Percentiles rank a stretch among this genome's conserved stretches.
Conservation (phyloP, 495 filamentous ascomycete genomes). For the Neurospora sublineolata region DNA sequence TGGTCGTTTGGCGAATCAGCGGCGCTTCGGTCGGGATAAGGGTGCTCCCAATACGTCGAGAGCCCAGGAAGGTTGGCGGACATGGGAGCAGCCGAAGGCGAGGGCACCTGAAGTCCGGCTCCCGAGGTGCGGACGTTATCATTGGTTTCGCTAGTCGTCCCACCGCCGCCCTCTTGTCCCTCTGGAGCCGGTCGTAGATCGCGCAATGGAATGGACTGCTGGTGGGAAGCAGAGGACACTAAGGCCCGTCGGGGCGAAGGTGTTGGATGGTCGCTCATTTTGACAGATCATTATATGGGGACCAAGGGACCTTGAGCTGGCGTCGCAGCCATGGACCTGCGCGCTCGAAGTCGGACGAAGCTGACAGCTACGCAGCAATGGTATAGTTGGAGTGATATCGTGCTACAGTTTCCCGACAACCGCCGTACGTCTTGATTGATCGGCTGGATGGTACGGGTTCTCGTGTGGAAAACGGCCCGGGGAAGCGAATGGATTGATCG, state of each 20-base stretch:
- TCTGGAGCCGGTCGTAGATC: slow-evolving; percentile 58
- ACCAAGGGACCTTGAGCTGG: neutral
- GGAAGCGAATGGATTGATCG: neutral
- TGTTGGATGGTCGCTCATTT: slow-evolving; percentile 17
- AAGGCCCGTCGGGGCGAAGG: slow-evolving; percentile 21
- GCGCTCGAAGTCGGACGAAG: neutral
- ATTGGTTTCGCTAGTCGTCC: slow-evolving; percentile 19
- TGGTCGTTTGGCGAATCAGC: slow-evolving; percentile 33
- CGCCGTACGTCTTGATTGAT: neutral
- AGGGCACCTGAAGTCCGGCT: slow-evolving; percentile 2
- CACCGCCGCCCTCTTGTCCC: slow-evolving; percentile 19
- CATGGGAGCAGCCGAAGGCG: slow-evolving; percentile 23
- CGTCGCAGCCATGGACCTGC: neutral
- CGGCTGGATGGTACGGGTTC: neutral
- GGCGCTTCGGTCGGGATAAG: slow-evolving; percentile 20
- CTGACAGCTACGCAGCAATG: neutral
- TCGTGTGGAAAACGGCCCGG: neutral
- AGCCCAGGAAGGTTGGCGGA: slow-evolving; percentile 31
- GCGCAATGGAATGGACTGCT: slow-evolving; percentile 73
- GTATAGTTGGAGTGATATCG: neutral
- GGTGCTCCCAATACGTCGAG: slow-evolving; percentile 38
- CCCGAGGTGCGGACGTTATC: slow-evolving; percentile 19
- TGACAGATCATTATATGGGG: slow-evolving; percentile 15
- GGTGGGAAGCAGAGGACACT: slow-evolving; percentile 22
- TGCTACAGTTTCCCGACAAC: too few species aligned